Evolutionary conservation across 1,284 basidiomycete species (phyloP).

Genomic region (Apiotrichum gamsii): DNA sequence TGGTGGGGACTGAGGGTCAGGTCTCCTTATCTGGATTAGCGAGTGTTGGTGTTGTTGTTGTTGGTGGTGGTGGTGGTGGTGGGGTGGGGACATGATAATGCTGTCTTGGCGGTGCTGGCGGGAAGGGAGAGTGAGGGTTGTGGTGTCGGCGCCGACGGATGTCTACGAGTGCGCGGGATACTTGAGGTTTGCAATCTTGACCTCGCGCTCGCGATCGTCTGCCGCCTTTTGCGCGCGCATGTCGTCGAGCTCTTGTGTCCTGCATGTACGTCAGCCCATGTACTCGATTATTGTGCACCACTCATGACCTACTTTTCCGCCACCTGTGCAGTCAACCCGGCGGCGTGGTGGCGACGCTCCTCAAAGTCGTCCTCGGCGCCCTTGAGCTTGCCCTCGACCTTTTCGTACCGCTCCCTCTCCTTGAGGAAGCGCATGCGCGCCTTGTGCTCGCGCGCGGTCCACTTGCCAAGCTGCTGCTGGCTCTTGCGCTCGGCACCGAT

Average conservation of each 20-base stretch:
- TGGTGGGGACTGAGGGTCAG: too few species aligned
- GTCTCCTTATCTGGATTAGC: too few species aligned
- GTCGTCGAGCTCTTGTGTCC: conserved; percentile 49
- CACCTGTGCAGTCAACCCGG: conserved; percentile 39
- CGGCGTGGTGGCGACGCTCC: conserved; percentile 43
- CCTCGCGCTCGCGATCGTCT: conserved; percentile 49
- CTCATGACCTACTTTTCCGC: conserved; percentile 27
- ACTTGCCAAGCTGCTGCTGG: conserved; percentile 44
- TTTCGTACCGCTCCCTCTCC: conserved; percentile 47
- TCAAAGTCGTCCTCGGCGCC: conserved; percentile 47
- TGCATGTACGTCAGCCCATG: conserved; percentile 10
- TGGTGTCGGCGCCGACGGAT: not conserved
- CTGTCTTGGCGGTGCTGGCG: too few species aligned
- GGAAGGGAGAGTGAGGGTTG: too few species aligned
- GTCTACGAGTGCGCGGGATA: conserved; percentile 44
- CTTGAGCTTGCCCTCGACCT: conserved; percentile 42
- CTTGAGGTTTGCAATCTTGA: conserved; percentile 46
- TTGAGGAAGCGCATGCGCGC: conserved; percentile 46
- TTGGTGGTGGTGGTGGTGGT: too few species aligned
- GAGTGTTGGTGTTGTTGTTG: too few species aligned
- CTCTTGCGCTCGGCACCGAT: conserved; percentile 45
- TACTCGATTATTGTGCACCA: not conserved
- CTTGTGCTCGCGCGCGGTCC: conserved; percentile 46
- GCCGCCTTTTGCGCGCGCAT: conserved; percentile 48
- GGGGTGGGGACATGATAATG: too few species aligned